phyloP scores from a whole-genome alignment of 2,329 filamentous ascomycete genomes.

The Bretziella fagacearum region DNA sequence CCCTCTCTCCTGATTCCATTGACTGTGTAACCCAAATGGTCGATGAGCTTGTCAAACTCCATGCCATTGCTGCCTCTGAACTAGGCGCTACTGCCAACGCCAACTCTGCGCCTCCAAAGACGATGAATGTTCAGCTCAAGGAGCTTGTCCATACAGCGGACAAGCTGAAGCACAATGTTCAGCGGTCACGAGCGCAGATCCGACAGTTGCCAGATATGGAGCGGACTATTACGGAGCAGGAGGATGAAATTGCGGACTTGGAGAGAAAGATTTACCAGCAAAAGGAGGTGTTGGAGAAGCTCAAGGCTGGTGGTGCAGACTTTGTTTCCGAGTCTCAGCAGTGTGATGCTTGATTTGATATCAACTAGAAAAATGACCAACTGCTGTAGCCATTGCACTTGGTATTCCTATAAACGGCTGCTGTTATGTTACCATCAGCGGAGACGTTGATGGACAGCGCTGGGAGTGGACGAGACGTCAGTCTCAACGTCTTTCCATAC shows the following conservation, averaged over 20 bases:
- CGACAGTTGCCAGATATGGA: conserved; percentile 52
- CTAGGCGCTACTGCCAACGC: too few relatives aligned
- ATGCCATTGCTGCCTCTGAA: conserved; percentile 24
- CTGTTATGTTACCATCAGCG: background rate
- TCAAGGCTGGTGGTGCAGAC: conserved; percentile 34
- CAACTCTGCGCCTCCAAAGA: conserved; percentile 16
- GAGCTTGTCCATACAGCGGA: conserved; percentile 66
- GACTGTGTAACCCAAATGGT: conserved; percentile 42
- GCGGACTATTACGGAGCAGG: conserved; percentile 49
- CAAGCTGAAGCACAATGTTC: conserved; percentile 65
- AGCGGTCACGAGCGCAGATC: conserved; percentile 54
- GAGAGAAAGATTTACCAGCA: conserved; percentile 47
- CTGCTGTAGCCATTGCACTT: too few relatives aligned
- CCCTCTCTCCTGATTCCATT: conserved; percentile 65
- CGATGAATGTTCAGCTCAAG: conserved; percentile 33
- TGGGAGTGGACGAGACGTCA: conserved; percentile 22
- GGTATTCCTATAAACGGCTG: too few relatives aligned
- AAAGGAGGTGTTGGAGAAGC: conserved; percentile 35
- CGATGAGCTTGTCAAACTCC: conserved; percentile 61
- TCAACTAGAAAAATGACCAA: too few relatives aligned
- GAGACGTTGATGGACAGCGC: background rate
- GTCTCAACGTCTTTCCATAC: conserved; percentile 55
- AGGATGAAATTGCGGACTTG: conserved; percentile 49
- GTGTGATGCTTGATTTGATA: conserved; percentile 5
- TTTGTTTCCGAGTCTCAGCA: conserved; percentile 21